Percentiles rank a stretch among this genome's conserved stretches.
These are phyloP conservation scores for Cystobasidium ongulense DNA, from an alignment of 768 basidiomycete genomes.

Conservation along the genomic window DNA sequence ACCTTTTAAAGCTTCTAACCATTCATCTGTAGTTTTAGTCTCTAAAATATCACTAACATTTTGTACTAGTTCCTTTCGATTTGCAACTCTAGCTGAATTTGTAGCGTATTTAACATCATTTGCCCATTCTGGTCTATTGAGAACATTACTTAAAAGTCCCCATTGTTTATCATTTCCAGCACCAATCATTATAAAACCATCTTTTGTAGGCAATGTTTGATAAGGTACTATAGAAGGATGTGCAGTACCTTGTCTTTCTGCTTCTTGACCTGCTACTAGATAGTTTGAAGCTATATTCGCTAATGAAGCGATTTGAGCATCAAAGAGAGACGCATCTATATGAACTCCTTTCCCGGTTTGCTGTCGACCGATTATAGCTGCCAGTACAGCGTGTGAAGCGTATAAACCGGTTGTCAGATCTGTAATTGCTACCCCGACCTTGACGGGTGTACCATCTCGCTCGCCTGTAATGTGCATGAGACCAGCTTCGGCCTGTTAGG, in stretches of 20 bases:
- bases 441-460: conserved; percentile 70
- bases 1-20: conserved; percentile 68
- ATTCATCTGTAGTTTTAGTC: conserved; percentile 58
- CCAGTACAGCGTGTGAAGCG: conserved; percentile 86
- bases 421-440: conserved; percentile 91
- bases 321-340: conserved; percentile 89
- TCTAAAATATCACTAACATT: conserved; percentile 60
- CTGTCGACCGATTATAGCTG: conserved; percentile 69
- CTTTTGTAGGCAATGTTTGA: conserved; percentile 62
- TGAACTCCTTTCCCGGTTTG: conserved; percentile 79
- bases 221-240: conserved; percentile 93
- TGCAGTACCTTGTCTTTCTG: conserved; percentile 75
- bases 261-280: conserved; percentile 75
- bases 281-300: conserved; percentile 58
- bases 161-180: conserved; percentile 73
- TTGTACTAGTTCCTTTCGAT: conserved; percentile 61
- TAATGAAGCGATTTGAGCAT: conserved; percentile 59
- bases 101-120: conserved; percentile 60
- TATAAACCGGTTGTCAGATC: conserved; percentile 67
- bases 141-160: conserved; percentile 57
- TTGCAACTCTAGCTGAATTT: conserved; percentile 66
- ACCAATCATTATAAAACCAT: conserved; percentile 87
- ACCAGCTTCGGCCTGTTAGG: conserved; percentile 82
- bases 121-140: conserved; percentile 57
- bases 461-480: conserved; percentile 64